A percentile compares a stretch with the other conserved stretches of the same genome.
Evolutionary conservation across 768 basidiomycete species (phyloP).

Genomic region (Psilocybe tampanensis): DNA sequence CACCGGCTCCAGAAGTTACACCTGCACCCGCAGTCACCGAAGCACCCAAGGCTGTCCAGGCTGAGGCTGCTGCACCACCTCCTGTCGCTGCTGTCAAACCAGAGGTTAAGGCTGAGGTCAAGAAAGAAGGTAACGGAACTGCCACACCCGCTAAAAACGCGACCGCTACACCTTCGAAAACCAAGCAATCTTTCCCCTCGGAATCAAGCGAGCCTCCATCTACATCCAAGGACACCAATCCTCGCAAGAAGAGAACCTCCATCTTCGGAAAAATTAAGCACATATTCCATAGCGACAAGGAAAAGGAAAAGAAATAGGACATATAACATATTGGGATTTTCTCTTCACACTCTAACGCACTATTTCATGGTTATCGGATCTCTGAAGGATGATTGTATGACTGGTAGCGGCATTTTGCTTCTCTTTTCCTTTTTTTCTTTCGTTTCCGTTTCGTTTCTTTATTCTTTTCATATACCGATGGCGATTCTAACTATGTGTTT

Average conservation of each 20-base stretch:
- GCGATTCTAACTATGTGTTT: constrained; percentile 6
- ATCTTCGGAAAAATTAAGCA: constrained; percentile 56
- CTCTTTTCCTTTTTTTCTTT: constrained; percentile 6
- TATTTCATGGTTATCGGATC: constrained; percentile 5
- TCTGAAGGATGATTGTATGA: constrained; percentile 5
- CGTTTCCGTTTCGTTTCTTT: neutral
- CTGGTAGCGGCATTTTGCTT: constrained; percentile 4
- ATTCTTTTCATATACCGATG: constrained; percentile 1
- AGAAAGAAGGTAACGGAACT: neutral
- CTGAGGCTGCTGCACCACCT: neutral
- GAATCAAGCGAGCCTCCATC: constrained; percentile 20
- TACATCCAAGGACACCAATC: constrained; percentile 38
- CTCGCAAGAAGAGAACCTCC: constrained; percentile 52
- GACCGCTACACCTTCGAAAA: constrained; percentile 7
- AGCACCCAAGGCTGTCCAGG: neutral
- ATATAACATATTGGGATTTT: neutral
- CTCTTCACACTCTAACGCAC: neutral
- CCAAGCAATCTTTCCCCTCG: constrained; percentile 19
- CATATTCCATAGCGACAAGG: constrained; percentile 49
- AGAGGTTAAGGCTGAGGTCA: too few species aligned
- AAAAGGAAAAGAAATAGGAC: constrained; percentile 35
- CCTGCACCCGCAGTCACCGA: constrained; percentile 1
- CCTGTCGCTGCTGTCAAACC: too few species aligned
- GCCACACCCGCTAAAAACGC: neutral
- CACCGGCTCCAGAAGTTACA: neutral